These are phyloP conservation scores for Myriosclerotinia duriaeana DNA, from an alignment of 2,329 filamentous ascomycete species.

Conservation along the genomic window DNA sequence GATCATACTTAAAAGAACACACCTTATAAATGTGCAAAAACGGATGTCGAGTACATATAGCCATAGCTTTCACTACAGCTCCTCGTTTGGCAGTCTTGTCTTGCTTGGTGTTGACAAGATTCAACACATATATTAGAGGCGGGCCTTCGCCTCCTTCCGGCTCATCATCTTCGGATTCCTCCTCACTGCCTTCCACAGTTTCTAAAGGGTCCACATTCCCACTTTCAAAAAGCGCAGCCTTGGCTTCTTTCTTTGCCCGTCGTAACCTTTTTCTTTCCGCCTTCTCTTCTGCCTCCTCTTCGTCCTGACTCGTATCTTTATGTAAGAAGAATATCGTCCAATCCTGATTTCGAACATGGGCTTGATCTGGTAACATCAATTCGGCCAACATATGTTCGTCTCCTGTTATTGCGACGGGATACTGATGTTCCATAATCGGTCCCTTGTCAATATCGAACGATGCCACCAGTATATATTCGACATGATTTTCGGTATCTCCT, in stretches of 20 bases:
- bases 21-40: slow-evolving; percentile 99
- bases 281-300: slow-evolving; percentile 72
- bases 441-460: slow-evolving; percentile 97
- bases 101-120: slow-evolving; percentile 96
- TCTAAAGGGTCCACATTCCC: slow-evolving; percentile 47
- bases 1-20: slow-evolving; percentile 36
- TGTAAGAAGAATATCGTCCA: slow-evolving; percentile 99
- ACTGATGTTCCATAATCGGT: slow-evolving; percentile 98
- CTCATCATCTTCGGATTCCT: slow-evolving; percentile 58
- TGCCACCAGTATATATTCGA: slow-evolving; percentile 96
- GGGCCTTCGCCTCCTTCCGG: slow-evolving; percentile 76
- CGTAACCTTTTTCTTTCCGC: slow-evolving; percentile 53
- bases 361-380: slow-evolving; percentile 96
- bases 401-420: slow-evolving; percentile 88
- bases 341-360: slow-evolving; percentile 90
- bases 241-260: slow-evolving; percentile 52
- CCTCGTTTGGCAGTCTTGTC: slow-evolving; percentile 91
- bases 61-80: slow-evolving; percentile 96
- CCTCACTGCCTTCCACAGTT: slow-evolving; percentile 49
- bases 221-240: slow-evolving; percentile 48
- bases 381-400: slow-evolving; percentile 98
- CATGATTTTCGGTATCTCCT: slow-evolving; percentile 81
- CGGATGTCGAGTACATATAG: slow-evolving; percentile 94
- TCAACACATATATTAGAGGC: slow-evolving; percentile 93
- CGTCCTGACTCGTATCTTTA: slow-evolving; percentile 83